Percentiles rank a stretch among this genome's conserved stretches.
Evolutionary conservation across 2,329 filamentous ascomycete species (phyloP).

Genomic region (Neophaeococcomyces mojaviensis): DNA sequence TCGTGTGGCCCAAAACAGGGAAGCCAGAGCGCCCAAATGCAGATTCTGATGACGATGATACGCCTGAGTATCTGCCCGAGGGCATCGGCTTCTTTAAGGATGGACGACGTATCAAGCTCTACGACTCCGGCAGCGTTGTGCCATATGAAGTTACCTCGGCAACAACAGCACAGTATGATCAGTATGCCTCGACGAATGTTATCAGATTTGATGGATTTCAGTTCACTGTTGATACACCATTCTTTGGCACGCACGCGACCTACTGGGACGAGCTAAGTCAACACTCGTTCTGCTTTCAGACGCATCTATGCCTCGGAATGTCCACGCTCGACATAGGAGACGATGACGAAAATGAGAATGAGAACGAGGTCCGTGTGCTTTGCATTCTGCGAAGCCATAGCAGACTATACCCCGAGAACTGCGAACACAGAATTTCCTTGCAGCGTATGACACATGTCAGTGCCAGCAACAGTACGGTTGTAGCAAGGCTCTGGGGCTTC

Average conservation of each 20-base stretch:
- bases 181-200: conserved; percentile 13
- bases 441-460: conserved; percentile 34
- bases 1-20: conserved; percentile 4
- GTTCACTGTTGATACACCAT: conserved; percentile 34
- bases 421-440: conserved; percentile 30
- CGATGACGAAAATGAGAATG: conserved; percentile 3
- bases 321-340: conserved; percentile 25
- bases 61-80: conserved; percentile 1
- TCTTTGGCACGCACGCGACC: conserved; percentile 31
- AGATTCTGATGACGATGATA: background rate
- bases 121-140: conserved; percentile 10
- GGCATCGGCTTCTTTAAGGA: conserved; percentile 15
- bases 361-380: conserved; percentile 30
- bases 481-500: conserved; percentile 16
- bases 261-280: conserved; percentile 8
- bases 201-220: conserved; percentile 16
- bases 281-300: conserved; percentile 28
- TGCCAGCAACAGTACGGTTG: conserved; percentile 7
- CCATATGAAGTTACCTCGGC: conserved; percentile 11
- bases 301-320: conserved; percentile 34
- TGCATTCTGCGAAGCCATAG: conserved; percentile 32
- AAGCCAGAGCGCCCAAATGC: background rate
- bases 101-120: conserved; percentile 15
- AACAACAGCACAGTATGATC: conserved; percentile 19
- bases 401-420: conserved; percentile 23